Conservation (phyloP, 2,329 filamentous ascomycete genomes). For the Fusarium tuaranense region DNA sequence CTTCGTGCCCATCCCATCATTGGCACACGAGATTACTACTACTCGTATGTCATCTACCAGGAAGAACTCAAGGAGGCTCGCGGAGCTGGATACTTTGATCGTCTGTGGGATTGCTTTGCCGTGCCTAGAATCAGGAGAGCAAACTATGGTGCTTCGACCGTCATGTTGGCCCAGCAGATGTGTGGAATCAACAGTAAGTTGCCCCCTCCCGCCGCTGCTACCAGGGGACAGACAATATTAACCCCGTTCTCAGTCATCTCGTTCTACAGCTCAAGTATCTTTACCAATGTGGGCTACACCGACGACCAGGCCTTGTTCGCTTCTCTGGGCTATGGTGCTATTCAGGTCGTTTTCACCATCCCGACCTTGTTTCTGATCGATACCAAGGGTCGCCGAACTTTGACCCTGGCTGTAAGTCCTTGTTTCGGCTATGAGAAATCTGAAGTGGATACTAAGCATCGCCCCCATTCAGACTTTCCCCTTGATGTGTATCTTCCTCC, state of each 20-base stretch:
- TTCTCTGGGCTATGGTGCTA: slow-evolving; percentile 29
- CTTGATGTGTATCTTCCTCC: slow-evolving; percentile 48
- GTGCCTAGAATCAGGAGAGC: slow-evolving; percentile 77
- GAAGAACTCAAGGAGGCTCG: slow-evolving; percentile 46
- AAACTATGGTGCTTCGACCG: slow-evolving; percentile 78
- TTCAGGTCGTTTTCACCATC: slow-evolving; percentile 23
- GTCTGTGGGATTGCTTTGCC: slow-evolving; percentile 68
- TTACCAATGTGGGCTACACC: slow-evolving; percentile 4
- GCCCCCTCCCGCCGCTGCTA: accelerated
- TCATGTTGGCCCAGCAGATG: slow-evolving; percentile 79
- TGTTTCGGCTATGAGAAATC: background rate
- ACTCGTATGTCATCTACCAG: slow-evolving; percentile 53
- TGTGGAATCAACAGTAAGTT: slow-evolving; percentile 44
- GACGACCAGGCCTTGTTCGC: slow-evolving; percentile 12
- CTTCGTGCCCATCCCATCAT: slow-evolving; percentile 66
- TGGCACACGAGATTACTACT: slow-evolving; percentile 68
- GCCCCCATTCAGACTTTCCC: slow-evolving; percentile 46
- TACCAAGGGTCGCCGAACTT: slow-evolving; percentile 28
- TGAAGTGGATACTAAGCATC: background rate
- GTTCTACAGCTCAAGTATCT: slow-evolving; percentile 30
- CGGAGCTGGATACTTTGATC: slow-evolving; percentile 47
- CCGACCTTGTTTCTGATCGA: slow-evolving; percentile 26
- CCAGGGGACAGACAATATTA: accelerated
- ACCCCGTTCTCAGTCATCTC: slow-evolving; percentile 39
- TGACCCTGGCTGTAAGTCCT: background rate